phyloP scores from a whole-genome alignment of 179 eudicot genomes.

The Camellia oleifera region DNA sequence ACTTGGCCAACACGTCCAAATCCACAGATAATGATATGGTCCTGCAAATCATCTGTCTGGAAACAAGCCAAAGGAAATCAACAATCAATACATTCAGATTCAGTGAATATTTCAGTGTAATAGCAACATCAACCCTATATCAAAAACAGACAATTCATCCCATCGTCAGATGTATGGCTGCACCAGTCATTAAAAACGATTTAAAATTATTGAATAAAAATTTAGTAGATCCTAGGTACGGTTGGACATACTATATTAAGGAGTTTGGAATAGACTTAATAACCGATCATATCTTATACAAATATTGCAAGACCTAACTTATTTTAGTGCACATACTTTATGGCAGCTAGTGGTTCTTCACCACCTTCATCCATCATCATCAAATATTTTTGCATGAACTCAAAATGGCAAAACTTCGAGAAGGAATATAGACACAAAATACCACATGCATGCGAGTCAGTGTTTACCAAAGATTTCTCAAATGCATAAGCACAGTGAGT shows the following conservation, averaged over 20 bases:
- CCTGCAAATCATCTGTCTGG: constrained; percentile 99
- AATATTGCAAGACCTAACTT: not conserved
- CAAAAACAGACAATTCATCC: constrained; percentile 5
- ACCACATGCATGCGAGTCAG: not conserved
- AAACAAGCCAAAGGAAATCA: constrained; percentile 12
- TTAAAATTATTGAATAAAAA: not conserved
- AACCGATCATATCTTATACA: not conserved
- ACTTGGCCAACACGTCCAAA: constrained; percentile 99
- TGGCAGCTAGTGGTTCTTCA: not conserved
- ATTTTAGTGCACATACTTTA: not conserved
- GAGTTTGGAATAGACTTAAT: no score
- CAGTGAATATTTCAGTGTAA: not conserved
- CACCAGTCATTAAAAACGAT: not conserved
- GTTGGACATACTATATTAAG: no score
- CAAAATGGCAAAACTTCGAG: not conserved
- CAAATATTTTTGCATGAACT: not conserved
- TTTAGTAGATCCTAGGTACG: no score
- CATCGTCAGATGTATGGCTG: not conserved
- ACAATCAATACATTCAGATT: not conserved
- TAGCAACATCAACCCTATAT: not conserved
- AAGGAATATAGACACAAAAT: not conserved
- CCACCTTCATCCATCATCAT: not conserved
- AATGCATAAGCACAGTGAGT: not conserved
- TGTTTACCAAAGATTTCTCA: not conserved
- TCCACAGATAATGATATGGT: constrained; percentile 94